These are phyloP conservation scores for Rhodocollybia butyracea DNA, from an alignment of 768 basidiomycete genomes.

Conservation along the genomic window DNA sequence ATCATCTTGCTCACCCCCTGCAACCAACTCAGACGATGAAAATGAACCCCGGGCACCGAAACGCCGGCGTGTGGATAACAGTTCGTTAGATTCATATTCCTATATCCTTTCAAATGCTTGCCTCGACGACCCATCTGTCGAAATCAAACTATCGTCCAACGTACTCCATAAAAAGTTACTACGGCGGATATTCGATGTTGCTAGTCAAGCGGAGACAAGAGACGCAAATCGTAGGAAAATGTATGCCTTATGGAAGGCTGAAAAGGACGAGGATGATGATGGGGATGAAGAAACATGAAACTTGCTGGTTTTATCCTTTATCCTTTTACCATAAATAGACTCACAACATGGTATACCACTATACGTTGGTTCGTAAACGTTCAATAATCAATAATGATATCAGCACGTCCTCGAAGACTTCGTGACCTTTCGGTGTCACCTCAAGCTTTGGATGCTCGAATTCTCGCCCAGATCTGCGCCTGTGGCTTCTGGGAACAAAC, in stretches of 20 bases:
- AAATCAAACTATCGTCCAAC: conserved; percentile 30
- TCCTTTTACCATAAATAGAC: no score
- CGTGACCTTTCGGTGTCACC: conserved; percentile 36
- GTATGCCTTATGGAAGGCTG: conserved; percentile 76
- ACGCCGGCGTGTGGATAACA: conserved; percentile 27
- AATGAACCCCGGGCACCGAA: conserved; percentile 41
- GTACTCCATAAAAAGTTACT: conserved; percentile 56
- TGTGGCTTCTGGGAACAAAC: conserved; percentile 32
- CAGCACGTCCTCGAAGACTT: conserved; percentile 39
- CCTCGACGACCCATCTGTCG: conserved; percentile 33
- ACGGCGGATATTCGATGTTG: conserved; percentile 65
- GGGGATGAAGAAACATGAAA: neutral
- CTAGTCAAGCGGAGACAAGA: conserved; percentile 69
- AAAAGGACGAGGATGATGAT: conserved; percentile 44
- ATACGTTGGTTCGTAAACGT: conserved; percentile 35
- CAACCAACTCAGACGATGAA: conserved; percentile 27
- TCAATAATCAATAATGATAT: conserved; percentile 40
- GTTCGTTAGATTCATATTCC: conserved; percentile 26
- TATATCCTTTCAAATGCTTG: conserved; percentile 55
- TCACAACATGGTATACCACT: neutral
- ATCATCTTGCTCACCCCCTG: conserved; percentile 35
- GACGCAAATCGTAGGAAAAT: conserved; percentile 81
- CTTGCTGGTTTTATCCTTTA: neutral
- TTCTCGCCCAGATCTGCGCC: conserved; percentile 31
- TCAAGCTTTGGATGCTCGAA: conserved; percentile 32